A percentile compares a stretch with the other conserved stretches of the same genome.
phyloP scores from a whole-genome alignment of 805 yeast genomes.

The Saccharomycopsis capsularis region DNA sequence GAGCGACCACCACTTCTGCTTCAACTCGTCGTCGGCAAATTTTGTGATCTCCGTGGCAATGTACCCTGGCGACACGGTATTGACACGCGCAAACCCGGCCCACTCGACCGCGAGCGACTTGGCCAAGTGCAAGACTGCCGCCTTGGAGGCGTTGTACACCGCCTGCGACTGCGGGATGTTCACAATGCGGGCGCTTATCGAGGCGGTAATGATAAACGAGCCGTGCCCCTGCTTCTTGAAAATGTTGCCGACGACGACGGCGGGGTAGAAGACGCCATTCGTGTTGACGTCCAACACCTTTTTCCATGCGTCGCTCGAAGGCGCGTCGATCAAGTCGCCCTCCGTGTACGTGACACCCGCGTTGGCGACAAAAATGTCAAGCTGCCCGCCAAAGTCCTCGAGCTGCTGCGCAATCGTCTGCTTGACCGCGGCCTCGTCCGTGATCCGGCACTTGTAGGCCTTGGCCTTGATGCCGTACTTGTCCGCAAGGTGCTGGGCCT shows the following conservation, averaged over 20 bases:
- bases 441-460: conserved; percentile 59
- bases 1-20: conserved; percentile 29
- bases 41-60: conserved; percentile 40
- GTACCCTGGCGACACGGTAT: conserved; percentile 48
- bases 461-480: conserved; percentile 54
- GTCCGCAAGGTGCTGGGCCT: conserved; percentile 47
- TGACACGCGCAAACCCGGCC: conserved; percentile 59
- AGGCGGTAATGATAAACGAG: conserved; percentile 76
- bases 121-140: conserved; percentile 70
- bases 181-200: conserved; percentile 84
- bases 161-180: conserved; percentile 86
- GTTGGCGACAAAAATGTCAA: conserved; percentile 81
- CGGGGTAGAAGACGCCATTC: conserved; percentile 74
- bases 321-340: conserved; percentile 45
- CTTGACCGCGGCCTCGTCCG: conserved; percentile 44
- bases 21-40: conserved; percentile 25
- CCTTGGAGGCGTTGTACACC: conserved; percentile 80
- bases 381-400: conserved; percentile 66
- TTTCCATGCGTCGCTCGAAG: conserved; percentile 56
- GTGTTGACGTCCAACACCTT: conserved; percentile 66
- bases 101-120: conserved; percentile 81
- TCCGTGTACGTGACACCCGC: conserved; percentile 83
- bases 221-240: conserved; percentile 69
- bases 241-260: conserved; percentile 63
- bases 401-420: conserved; percentile 43